A percentile compares a stretch with the other conserved stretches of the same genome.
Evolutionary conservation across 495 filamentous ascomycete species (phyloP).

Genomic region (Penicillium egyptiacum): DNA sequence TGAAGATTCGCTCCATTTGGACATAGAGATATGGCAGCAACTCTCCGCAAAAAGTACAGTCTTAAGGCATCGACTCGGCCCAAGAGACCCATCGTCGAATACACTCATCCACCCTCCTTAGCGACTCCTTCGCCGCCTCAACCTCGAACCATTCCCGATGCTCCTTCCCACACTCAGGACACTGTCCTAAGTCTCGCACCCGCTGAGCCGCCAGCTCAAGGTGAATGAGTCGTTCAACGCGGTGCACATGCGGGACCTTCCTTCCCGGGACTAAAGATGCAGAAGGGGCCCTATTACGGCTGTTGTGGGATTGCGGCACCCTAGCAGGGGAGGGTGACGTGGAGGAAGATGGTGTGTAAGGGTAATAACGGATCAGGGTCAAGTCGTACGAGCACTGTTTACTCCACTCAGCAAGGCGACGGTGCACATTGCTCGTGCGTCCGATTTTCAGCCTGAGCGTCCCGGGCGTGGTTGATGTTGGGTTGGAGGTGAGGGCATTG

Average conservation of each 20-base stretch:
- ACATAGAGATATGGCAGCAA: not conserved
- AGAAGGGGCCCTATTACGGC: conserved; percentile 8
- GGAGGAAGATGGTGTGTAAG: conserved; percentile 64
- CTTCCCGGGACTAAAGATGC: conserved; percentile 37
- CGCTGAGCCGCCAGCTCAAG: conserved; percentile 75
- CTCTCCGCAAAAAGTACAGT: not conserved
- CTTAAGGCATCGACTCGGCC: conserved; percentile 50
- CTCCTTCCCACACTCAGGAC: conserved; percentile 76
- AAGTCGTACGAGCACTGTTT: conserved; percentile 88
- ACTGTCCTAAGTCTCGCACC: conserved; percentile 67
- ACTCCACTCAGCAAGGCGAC: conserved; percentile 88
- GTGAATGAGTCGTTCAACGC: conserved; percentile 89
- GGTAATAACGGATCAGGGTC: conserved; percentile 87
- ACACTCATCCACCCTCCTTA: conserved; percentile 77
- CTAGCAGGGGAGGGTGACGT: conserved; percentile 31
- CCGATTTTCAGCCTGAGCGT: conserved; percentile 89
- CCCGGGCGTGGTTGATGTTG: conserved; percentile 30
- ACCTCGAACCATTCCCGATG: conserved; percentile 98
- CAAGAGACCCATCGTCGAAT: conserved; percentile 85
- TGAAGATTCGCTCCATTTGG: not conserved
- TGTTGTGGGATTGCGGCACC: conserved; percentile 4
- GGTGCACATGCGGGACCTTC: conserved; percentile 86
- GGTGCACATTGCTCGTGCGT: conserved; percentile 84
- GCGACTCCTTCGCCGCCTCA: conserved; percentile 65
- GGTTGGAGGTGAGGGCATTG: conserved; percentile 40